Conservation (phyloP, 768 basidiomycete genomes). For the Kwoniella botswanensis region DNA sequence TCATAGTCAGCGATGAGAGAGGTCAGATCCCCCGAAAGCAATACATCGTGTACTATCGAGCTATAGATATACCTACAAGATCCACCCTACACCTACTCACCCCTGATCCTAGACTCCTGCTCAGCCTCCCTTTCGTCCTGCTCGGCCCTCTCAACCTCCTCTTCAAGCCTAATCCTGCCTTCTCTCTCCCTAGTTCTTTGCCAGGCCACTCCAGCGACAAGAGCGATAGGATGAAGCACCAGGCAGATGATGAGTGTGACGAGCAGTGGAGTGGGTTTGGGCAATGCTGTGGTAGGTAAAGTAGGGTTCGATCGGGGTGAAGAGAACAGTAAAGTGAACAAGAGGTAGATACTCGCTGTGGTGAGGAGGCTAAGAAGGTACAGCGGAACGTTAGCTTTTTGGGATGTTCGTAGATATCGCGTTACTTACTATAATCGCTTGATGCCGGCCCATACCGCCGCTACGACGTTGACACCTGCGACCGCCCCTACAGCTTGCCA, state of each 20-base stretch:
- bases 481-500: conserved; percentile 78
- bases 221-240: conserved; percentile 57
- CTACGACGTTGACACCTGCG: conserved; percentile 66
- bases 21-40: too few relatives aligned
- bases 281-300: conserved; percentile 50
- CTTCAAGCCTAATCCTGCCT: conserved; percentile 57
- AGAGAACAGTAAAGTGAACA: conserved; percentile 54
- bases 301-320: conserved; percentile 51
- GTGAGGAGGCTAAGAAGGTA: conserved; percentile 31
- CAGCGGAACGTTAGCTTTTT: too few relatives aligned
- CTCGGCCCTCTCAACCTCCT: conserved; percentile 56
- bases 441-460: conserved; percentile 49
- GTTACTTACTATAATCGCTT: conserved; percentile 46
- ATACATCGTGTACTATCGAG: conserved; percentile 1
- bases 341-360: conserved; percentile 38
- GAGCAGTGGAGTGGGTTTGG: conserved; percentile 57
- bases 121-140: conserved; percentile 37
- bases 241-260: conserved; percentile 58
- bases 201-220: conserved; percentile 57
- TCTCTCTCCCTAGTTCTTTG: conserved; percentile 54
- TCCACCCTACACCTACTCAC: not conserved
- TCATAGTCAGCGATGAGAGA: too few relatives aligned
- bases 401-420: not conserved
- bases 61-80: not conserved
- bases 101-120: conserved; percentile 22